Conservation (phyloP, 768 basidiomycete genomes). For the Obba rivulosa region DNA sequence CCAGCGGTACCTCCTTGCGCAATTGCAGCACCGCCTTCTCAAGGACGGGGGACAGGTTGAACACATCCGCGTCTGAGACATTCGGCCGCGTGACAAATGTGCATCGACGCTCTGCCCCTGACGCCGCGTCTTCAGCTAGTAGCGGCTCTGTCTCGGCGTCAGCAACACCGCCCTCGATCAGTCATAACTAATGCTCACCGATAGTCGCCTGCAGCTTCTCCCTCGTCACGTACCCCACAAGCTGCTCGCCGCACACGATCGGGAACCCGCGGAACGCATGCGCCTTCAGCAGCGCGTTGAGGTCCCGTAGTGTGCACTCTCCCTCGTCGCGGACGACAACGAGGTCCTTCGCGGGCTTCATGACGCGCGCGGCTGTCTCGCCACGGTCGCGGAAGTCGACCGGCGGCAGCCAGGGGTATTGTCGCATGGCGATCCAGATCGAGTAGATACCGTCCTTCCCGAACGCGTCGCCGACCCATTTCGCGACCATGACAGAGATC, state of each 20-base stretch:
- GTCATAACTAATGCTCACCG: constrained; percentile 20
- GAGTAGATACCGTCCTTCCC: constrained; percentile 66
- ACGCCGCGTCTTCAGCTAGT: constrained; percentile 14
- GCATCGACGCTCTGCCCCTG: constrained; percentile 12
- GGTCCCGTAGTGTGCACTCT: constrained; percentile 38
- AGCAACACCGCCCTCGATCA: neutral
- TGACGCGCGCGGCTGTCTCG: constrained; percentile 54
- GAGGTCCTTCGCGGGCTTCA: constrained; percentile 48
- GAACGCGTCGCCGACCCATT: constrained; percentile 72
- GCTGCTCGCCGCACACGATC: constrained; percentile 43
- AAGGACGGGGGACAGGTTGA: constrained; percentile 30
- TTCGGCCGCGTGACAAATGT: constrained; percentile 14
- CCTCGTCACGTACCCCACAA: constrained; percentile 59
- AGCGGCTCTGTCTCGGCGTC: constrained; percentile 15
- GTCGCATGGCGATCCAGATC: constrained; percentile 66
- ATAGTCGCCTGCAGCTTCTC: constrained; percentile 41
- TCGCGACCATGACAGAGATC: constrained; percentile 72
- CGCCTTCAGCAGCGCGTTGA: constrained; percentile 40
- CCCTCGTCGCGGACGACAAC: constrained; percentile 44
- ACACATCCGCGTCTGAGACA: constrained; percentile 5
- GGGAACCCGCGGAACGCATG: constrained; percentile 61
- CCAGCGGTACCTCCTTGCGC: constrained; percentile 63
- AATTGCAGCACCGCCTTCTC: constrained; percentile 54
- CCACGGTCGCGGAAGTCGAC: constrained; percentile 61
- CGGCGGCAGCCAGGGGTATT: constrained; percentile 67